These are phyloP conservation scores for Leccinum griseonigrum DNA, from an alignment of 1,284 basidiomycete genomes.

Conservation along the genomic window DNA sequence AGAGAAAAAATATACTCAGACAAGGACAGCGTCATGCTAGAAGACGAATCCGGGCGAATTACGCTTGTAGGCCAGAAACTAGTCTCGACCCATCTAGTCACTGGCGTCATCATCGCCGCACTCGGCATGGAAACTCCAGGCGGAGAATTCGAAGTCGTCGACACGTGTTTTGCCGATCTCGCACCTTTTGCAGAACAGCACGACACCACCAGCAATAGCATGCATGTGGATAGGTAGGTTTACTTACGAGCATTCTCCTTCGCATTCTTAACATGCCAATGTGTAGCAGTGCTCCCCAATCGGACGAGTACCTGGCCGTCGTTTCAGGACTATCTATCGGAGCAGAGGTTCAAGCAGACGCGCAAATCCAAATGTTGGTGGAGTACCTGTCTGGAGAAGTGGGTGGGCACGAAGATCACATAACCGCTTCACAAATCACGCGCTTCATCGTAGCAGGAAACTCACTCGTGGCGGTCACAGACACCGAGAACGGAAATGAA, in stretches of 20 bases:
- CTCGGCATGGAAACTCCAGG: conserved; percentile 86
- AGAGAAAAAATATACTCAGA: conserved; percentile 73
- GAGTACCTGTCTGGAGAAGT: conserved; percentile 89
- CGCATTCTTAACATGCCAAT: conserved; percentile 11
- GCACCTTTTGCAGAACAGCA: conserved; percentile 46
- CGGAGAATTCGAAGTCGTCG: conserved; percentile 95
- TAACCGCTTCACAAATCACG: conserved; percentile 69
- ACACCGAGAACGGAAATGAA: conserved; percentile 29
- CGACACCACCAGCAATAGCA: conserved; percentile 36
- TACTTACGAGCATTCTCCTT: conserved; percentile 6
- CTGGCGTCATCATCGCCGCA: conserved; percentile 87
- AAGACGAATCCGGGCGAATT: conserved; percentile 94
- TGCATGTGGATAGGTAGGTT: conserved; percentile 47
- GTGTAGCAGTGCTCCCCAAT: conserved; percentile 13
- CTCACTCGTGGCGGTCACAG: conserved; percentile 60
- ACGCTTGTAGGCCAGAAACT: conserved; percentile 77
- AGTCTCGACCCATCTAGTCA: conserved; percentile 64
- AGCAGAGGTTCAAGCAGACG: conserved; percentile 60
- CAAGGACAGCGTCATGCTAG: conserved; percentile 84
- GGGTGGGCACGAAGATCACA: conserved; percentile 66
- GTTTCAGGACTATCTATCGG: conserved; percentile 82
- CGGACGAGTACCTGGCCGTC: conserved; percentile 76
- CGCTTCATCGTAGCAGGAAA: conserved; percentile 87
- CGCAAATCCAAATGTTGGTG: conserved; percentile 75
- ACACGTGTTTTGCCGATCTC: conserved; percentile 83